Evolutionary conservation across 73 alveolate genomes (phyloP).

Genomic region (Urostyla sp.): DNA sequence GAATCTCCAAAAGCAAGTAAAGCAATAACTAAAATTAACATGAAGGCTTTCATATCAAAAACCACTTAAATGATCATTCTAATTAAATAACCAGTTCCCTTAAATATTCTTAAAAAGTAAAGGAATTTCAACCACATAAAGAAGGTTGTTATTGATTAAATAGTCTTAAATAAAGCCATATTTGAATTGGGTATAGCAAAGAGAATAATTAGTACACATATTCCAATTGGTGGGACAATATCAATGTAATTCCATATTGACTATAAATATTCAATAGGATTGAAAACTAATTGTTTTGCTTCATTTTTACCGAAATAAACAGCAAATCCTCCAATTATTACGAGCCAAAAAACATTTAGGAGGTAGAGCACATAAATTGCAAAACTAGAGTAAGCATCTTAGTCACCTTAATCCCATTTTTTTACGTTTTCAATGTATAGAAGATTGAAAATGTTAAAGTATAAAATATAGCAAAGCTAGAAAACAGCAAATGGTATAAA

Average conservation of each 20-base stretch:
- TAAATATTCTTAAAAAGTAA: conserved; percentile 57
- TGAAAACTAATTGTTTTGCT: neutral
- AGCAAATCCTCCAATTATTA: neutral
- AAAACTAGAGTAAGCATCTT: neutral
- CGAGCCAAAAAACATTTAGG: too few relatives aligned
- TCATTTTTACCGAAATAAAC: conserved; percentile 25
- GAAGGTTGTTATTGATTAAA: conserved; percentile 24
- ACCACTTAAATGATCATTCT: conserved; percentile 61
- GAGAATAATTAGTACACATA: neutral
- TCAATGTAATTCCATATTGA: conserved; percentile 60
- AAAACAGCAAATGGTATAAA: conserved; percentile 37
- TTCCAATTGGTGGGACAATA: conserved; percentile 33
- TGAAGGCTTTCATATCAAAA: conserved; percentile 40
- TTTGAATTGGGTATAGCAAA: neutral
- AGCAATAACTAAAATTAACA: conserved; percentile 42
- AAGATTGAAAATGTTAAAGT: conserved; percentile 7
- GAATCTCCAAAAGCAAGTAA: conserved; percentile 44
- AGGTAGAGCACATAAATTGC: neutral
- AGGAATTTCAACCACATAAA: conserved; percentile 58
- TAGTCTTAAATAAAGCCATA: neutral
- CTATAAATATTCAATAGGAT: conserved; percentile 13
- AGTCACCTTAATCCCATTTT: neutral
- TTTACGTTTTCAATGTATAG: neutral
- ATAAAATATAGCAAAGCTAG: neutral
- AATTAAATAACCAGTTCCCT: conserved; percentile 48